phyloP scores from a whole-genome alignment of 306 rosid genomes.

The Ceratonia siliqua region DNA sequence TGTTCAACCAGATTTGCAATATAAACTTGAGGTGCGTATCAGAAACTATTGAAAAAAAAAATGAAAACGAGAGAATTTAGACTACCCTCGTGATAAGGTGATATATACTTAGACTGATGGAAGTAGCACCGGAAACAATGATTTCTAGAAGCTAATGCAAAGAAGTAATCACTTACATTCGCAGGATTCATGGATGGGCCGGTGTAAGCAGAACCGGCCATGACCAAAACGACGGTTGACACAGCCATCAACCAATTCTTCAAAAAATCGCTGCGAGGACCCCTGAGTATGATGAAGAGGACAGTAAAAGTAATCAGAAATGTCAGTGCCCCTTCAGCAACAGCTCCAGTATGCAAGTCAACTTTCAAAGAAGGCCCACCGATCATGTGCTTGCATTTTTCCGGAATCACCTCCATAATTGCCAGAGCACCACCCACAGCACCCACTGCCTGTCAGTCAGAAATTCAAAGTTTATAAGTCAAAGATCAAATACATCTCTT shows the following conservation, averaged over 20 bases:
- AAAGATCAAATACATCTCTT: no score
- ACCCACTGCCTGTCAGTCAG: slow-evolving; percentile 65
- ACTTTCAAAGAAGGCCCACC: slow-evolving; percentile 84
- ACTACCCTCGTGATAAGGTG: not conserved
- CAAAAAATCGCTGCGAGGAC: slow-evolving; percentile 59
- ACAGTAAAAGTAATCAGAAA: slow-evolving; percentile 66
- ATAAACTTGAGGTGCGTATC: not conserved
- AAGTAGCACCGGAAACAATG: not conserved
- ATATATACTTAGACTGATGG: not conserved
- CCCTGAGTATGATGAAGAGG: slow-evolving; percentile 62
- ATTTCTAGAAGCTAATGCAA: not conserved
- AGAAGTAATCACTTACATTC: slow-evolving; percentile 59
- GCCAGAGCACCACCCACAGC: slow-evolving; percentile 85
- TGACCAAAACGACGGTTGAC: slow-evolving; percentile 54
- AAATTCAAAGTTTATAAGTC: not conserved
- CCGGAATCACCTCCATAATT: slow-evolving; percentile 69
- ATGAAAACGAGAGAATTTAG: not conserved
- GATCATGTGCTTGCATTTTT: slow-evolving; percentile 62
- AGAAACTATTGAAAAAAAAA: no score
- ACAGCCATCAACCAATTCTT: slow-evolving; percentile 66
- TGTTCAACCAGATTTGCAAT: not conserved
- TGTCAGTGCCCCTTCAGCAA: slow-evolving; percentile 81
- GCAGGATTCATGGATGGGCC: slow-evolving; percentile 97
- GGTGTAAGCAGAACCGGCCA: slow-evolving; percentile 63
- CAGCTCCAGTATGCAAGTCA: slow-evolving; percentile 78